Evolutionary conservation across 192 early-diverging fungal species (phyloP).

Genomic region (Entomortierella beljakovae): DNA sequence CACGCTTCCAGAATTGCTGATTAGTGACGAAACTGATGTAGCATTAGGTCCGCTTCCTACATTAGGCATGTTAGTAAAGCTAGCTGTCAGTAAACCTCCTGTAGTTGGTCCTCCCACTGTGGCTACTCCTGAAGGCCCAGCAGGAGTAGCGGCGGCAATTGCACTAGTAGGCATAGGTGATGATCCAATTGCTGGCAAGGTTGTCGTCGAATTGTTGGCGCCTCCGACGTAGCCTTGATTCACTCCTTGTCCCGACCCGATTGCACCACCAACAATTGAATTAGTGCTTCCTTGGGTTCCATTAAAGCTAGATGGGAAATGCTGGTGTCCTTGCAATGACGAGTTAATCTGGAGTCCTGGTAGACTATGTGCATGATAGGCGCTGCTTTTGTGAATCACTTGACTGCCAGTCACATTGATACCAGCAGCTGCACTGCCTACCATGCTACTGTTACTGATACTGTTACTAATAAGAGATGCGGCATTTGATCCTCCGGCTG

Average conservation of each 20-base stretch:
- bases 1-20: conserved; percentile 18
- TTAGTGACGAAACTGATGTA: conserved; percentile 25
- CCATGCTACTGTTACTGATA: not conserved
- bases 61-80: conserved; percentile 20
- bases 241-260: not conserved
- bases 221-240: not conserved
- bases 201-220: not conserved
- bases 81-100: conserved; percentile 3
- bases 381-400: not conserved
- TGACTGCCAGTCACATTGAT: not conserved
- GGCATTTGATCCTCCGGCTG: not conserved
- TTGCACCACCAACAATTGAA: not conserved
- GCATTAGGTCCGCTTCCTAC: conserved; percentile 35
- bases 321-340: conserved; percentile 34
- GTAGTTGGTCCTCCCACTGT: not conserved
- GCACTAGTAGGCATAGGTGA: not conserved
- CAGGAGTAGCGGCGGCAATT: not conserved
- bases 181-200: not conserved
- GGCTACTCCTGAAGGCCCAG: not conserved
- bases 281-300: not conserved
- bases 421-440: not conserved
- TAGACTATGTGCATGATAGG: conserved; percentile 3
- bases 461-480: not conserved
- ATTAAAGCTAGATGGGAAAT: not conserved
- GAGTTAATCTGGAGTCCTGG: conserved; percentile 18